Evolutionary conservation across 2,329 filamentous ascomycete genomes (phyloP).

Genomic region (Epichloe brachyelytri): DNA sequence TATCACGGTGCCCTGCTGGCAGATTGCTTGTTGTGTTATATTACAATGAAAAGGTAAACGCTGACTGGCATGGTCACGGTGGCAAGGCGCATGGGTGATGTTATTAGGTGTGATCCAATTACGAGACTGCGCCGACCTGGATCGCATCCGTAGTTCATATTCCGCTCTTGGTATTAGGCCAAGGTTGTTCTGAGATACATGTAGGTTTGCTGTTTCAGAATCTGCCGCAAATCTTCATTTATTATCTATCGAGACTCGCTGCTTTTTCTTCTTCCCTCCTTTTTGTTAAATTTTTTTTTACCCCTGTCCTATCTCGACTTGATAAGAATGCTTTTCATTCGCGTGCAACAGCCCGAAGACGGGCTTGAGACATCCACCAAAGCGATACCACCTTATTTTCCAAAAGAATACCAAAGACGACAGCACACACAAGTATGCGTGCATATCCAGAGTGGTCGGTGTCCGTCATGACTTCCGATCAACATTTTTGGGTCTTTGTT

Average conservation of each 20-base stretch:
- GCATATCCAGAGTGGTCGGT: background rate
- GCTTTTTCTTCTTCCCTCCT: background rate
- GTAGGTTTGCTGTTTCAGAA: background rate
- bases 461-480: background rate
- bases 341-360: background rate
- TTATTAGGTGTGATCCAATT: too few relatives aligned
- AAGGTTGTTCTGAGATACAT: background rate
- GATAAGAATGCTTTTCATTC: background rate
- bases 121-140: too few relatives aligned
- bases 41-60: too few relatives aligned
- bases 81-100: too few relatives aligned
- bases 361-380: background rate
- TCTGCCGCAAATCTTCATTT: background rate
- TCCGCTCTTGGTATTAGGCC: background rate
- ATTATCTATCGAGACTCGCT: background rate
- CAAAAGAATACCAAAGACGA: background rate
- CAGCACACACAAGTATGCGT: background rate
- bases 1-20: too few relatives aligned
- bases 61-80: too few relatives aligned
- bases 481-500: background rate
- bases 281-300: too few relatives aligned
- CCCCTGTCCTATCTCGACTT: background rate
- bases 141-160: too few relatives aligned
- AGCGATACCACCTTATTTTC: background rate
- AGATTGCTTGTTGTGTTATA: too few relatives aligned